Percentiles rank a stretch among this genome's conserved stretches.
Conservation (phyloP, 345 rosid species). For the Salix udensis region DNA sequence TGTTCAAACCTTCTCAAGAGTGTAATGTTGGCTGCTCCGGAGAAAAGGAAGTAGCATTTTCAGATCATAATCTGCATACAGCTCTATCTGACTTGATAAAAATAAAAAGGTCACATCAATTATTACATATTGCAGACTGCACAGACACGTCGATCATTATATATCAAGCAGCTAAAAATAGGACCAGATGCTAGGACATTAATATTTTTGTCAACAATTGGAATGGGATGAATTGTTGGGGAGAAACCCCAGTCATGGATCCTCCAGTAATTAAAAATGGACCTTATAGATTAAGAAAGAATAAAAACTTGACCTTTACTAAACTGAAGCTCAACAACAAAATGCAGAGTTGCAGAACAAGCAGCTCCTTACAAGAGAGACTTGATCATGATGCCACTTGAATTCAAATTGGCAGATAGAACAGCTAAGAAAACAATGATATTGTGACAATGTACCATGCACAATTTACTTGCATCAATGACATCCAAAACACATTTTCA, state of each 20-base stretch:
- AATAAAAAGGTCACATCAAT: conserved; percentile 17
- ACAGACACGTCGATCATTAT: background rate
- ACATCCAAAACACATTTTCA: background rate
- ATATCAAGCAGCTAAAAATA: background rate
- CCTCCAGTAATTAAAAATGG: background rate
- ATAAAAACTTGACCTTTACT: background rate
- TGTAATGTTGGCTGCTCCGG: conserved; percentile 96
- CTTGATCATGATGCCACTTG: background rate
- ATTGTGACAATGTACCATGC: background rate
- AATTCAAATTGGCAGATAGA: background rate
- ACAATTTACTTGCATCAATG: background rate
- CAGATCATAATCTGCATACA: conserved; percentile 82
- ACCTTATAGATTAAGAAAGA: background rate
- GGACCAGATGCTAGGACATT: background rate
- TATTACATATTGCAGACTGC: conserved; percentile 11
- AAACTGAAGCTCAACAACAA: background rate
- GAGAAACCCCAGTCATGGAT: background rate
- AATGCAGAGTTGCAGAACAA: background rate
- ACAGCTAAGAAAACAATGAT: background rate
- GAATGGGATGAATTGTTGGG: background rate
- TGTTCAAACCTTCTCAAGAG: conserved; percentile 78
- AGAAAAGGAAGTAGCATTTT: conserved; percentile 95
- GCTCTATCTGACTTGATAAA: conserved; percentile 67
- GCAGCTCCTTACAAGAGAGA: background rate
- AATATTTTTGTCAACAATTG: background rate